phyloP scores from a whole-genome alignment of 176 grass and related monocot genomes.

The Tillandsia leiboldiana region DNA sequence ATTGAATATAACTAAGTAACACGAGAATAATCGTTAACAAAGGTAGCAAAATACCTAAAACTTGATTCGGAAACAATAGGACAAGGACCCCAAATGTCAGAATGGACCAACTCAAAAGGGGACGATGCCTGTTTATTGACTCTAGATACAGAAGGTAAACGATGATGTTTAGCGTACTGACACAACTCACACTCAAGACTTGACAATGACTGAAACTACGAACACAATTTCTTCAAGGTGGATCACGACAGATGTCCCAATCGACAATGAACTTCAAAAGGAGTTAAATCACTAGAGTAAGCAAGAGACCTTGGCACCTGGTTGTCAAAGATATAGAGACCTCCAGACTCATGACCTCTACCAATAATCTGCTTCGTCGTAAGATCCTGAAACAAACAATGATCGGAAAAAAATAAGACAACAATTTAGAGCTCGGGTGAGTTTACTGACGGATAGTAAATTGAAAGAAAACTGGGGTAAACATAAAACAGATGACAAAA shows the following conservation, averaged over 20 bases:
- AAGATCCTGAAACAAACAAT: constrained; percentile 4
- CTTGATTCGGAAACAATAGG: background rate
- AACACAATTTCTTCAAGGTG: background rate
- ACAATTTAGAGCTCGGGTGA: background rate
- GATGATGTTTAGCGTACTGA: background rate
- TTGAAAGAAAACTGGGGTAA: background rate
- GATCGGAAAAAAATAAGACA: background rate
- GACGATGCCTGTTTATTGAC: background rate
- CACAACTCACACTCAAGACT: background rate
- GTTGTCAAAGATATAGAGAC: background rate
- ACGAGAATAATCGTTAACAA: background rate
- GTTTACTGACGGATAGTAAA: background rate
- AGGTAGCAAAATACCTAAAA: background rate
- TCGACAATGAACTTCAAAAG: background rate
- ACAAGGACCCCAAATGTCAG: background rate
- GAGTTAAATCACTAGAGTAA: background rate
- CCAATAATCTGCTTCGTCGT: constrained; percentile 7
- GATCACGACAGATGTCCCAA: background rate
- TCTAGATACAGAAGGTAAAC: background rate
- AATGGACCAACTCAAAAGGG: background rate
- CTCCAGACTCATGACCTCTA: background rate
- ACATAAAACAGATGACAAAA: background rate
- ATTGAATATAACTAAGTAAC: background rate
- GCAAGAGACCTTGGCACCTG: background rate
- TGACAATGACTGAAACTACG: background rate